These are phyloP conservation scores for Lentinula guzmanii DNA, from an alignment of 768 basidiomycete genomes.

Conservation along the genomic window DNA sequence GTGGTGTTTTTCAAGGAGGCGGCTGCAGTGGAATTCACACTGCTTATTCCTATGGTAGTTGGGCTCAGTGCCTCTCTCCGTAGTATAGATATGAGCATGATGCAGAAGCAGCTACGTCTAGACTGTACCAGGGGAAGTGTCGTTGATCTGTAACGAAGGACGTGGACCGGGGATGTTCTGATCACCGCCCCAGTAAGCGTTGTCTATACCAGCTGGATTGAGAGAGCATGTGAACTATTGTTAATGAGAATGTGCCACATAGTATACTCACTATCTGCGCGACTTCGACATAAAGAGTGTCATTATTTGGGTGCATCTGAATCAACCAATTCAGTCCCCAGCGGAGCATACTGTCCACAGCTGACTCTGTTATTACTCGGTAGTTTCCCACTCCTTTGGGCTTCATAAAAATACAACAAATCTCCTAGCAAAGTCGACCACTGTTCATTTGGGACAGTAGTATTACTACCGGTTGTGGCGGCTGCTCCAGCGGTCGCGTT, in stretches of 20 bases:
- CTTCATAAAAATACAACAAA: constrained; percentile 86
- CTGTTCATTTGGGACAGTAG: constrained; percentile 55
- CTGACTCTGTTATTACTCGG: constrained; percentile 63
- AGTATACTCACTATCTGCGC: constrained; percentile 48
- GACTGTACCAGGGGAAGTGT: constrained; percentile 81
- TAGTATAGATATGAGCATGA: constrained; percentile 81
- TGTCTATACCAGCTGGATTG: constrained; percentile 51
- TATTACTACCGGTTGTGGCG: constrained; percentile 19
- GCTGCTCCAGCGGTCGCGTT: constrained; percentile 49
- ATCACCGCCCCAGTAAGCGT: constrained; percentile 90
- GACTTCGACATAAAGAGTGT: constrained; percentile 74
- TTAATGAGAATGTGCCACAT: background rate
- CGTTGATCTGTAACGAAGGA: constrained; percentile 74
- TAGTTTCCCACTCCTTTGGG: constrained; percentile 77
- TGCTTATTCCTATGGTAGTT: constrained; percentile 2
- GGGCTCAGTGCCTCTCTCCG: constrained; percentile 47
- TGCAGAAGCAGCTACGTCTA: constrained; percentile 86
- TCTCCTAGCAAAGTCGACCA: constrained; percentile 82
- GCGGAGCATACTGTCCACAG: constrained; percentile 88
- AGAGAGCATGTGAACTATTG: constrained; percentile 2
- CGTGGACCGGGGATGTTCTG: constrained; percentile 67
- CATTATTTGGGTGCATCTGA: constrained; percentile 75
- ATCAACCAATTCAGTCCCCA: constrained; percentile 94
- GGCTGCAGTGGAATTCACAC: constrained; percentile 41
- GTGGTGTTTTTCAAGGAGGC: constrained; percentile 66